Evolutionary conservation across 352 stramenopile genomes (phyloP), one percentile per base, ranked within the genome.

Genomic region (Phytophthora cryptogea): DNA sequence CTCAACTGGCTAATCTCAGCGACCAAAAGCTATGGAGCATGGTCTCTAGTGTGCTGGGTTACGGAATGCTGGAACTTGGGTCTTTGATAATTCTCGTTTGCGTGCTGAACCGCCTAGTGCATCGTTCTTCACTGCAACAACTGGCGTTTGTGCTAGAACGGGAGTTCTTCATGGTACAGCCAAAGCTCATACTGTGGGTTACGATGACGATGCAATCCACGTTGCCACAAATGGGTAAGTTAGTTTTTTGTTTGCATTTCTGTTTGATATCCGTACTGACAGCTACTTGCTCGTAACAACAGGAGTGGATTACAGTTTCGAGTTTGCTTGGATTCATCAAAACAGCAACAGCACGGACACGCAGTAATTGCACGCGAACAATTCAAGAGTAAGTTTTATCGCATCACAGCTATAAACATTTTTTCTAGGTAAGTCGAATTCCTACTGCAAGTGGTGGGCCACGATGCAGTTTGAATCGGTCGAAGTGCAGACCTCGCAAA

Each of bases 401-500:
- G 9, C 35, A 9, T 40, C 5, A 40, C 20, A 1, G 20, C 20
- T 23, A 23, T 23, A 40, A 20, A 40, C 35, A 13, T 17, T 40
- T 41, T n/a, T 41, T 14, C 36, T 41, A 9, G 6, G 14, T 23
- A 20, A 8, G 20, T 23, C 20, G 20, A 23, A 23, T 23, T 23
- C 20, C 2, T 23, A 23, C 20, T 23, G 20, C 20, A 23, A 23
- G 20, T 23, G 20, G 20, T 23, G 20, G 20, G 20, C 20, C 20
- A 23, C 23, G 14, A 41, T 14, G 39, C 77, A 89, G 42, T 56
- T 63, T 2, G 23, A 31, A 6, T 51, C 47, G 1, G 40, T 23
- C 17, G 54, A 47, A 0, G 52, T 72, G 50, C 82, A 91, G 1
- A 89, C 65, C 13, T 77, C 42, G 49, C 82, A 91, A 48, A 89